Evolutionary conservation across 2,329 filamentous ascomycete species (phyloP).

Genomic region (Arthroderma sp.): DNA sequence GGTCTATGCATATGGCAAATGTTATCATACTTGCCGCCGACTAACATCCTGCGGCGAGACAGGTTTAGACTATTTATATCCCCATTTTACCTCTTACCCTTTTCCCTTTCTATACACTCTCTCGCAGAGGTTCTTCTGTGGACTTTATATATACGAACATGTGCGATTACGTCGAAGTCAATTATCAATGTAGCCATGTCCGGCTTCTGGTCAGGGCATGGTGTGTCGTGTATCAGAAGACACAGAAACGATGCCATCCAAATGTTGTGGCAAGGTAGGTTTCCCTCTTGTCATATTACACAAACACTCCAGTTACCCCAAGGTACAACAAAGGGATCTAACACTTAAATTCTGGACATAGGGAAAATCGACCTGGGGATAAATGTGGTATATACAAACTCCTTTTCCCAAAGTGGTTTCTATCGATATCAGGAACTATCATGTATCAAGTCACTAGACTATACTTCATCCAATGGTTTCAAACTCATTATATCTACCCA

Average conservation of each 20-base stretch:
- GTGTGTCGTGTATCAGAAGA: slow-evolving; percentile 40
- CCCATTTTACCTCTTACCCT: background rate
- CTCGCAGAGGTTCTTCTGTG: background rate
- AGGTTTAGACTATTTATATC: slow-evolving; percentile 4
- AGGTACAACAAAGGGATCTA: background rate
- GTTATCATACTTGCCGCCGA: slow-evolving; percentile 1
- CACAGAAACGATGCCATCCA: slow-evolving; percentile 44
- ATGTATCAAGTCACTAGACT: no score
- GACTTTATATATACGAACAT: slow-evolving; percentile 26
- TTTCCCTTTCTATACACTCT: background rate
- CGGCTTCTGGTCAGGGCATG: slow-evolving; percentile 45
- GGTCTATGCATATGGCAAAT: background rate
- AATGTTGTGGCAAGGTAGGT: slow-evolving; percentile 42
- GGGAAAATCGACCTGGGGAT: slow-evolving; percentile 17
- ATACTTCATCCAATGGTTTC: no score
- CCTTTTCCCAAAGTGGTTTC: background rate
- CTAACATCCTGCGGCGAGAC: background rate
- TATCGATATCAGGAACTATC: background rate
- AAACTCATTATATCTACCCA: no score
- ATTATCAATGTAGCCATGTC: slow-evolving; percentile 45
- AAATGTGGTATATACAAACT: slow-evolving; percentile 17
- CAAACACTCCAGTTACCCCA: background rate
- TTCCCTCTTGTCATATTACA: background rate
- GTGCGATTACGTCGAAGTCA: slow-evolving; percentile 50
- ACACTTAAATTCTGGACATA: slow-evolving; percentile 5